Conservation (phyloP, 1,284 basidiomycete species). For the Phenoliferia sp. region DNA sequence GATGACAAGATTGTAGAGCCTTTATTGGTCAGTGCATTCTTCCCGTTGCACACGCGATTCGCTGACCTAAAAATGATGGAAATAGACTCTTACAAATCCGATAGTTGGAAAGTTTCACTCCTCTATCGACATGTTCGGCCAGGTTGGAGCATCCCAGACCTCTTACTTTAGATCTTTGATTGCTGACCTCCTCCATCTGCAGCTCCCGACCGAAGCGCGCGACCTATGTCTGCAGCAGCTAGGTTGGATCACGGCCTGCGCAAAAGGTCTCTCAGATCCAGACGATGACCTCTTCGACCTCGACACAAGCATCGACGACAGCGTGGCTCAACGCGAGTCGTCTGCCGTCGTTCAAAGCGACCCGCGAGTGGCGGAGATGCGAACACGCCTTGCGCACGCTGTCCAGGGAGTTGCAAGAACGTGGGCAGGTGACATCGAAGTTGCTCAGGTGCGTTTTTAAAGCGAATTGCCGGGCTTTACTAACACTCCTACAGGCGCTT, state of each 20-base stretch:
- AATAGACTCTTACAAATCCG: slow-evolving; percentile 19
- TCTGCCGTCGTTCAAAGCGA: slow-evolving; percentile 12
- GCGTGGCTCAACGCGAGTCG: not conserved
- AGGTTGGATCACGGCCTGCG: slow-evolving; percentile 32
- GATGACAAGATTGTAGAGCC: slow-evolving; percentile 23
- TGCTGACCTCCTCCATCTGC: not conserved
- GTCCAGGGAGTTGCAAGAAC: slow-evolving; percentile 24
- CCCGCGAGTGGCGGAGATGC: slow-evolving; percentile 21
- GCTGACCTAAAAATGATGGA: not conserved
- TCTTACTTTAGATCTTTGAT: not conserved
- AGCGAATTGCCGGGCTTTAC: not conserved
- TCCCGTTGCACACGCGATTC: not conserved
- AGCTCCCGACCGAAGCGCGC: slow-evolving; percentile 20
- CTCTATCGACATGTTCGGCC: slow-evolving; percentile 2
- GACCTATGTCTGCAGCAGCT: slow-evolving; percentile 33
- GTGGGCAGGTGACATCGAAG: slow-evolving; percentile 30
- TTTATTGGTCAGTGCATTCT: slow-evolving; percentile 19
- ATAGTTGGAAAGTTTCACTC: slow-evolving; percentile 25
- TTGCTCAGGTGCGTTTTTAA: slow-evolving; percentile 23
- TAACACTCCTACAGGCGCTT: slow-evolving; percentile 17
- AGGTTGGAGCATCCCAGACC: slow-evolving; percentile 2
- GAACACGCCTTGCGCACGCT: slow-evolving; percentile 17
- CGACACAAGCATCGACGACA: slow-evolving; percentile 32
- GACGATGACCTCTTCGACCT: slow-evolving; percentile 37
- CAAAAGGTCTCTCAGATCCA: slow-evolving; percentile 36